Evolutionary conservation across 441 rosid species (phyloP).

Genomic region (Pelargonium citronellum): DNA sequence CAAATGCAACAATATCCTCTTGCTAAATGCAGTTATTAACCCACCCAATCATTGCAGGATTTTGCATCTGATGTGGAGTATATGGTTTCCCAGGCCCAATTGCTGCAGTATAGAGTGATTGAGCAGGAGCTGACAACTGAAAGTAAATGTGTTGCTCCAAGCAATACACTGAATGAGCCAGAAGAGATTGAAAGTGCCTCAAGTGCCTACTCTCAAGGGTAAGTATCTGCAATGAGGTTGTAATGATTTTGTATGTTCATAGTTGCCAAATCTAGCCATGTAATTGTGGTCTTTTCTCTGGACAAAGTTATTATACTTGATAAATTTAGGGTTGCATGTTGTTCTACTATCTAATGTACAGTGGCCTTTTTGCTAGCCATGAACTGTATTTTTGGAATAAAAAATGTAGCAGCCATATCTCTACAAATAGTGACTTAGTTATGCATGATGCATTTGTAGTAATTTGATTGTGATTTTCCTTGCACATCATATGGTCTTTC

Average conservation of each 20-base stretch:
- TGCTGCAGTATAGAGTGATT: slow-evolving; percentile 32
- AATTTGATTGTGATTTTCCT: no score
- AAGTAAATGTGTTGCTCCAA: slow-evolving; percentile 29
- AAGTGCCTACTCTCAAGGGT: slow-evolving; percentile 54
- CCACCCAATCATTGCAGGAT: slow-evolving; percentile 35
- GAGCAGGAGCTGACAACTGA: slow-evolving; percentile 24
- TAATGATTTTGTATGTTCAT: slow-evolving; percentile 1
- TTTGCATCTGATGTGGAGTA: slow-evolving; percentile 40
- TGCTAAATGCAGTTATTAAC: slow-evolving; percentile 32
- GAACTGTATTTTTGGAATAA: not conserved
- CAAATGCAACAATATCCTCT: slow-evolving; percentile 35
- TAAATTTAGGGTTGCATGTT: not conserved
- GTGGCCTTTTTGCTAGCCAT: not conserved
- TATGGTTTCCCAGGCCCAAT: slow-evolving; percentile 38
- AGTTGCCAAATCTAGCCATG: not conserved
- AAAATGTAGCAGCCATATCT: no score
- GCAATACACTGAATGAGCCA: slow-evolving; percentile 29
- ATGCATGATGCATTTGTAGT: no score
- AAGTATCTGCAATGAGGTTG: slow-evolving; percentile 17
- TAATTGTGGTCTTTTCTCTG: not conserved
- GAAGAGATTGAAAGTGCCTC: slow-evolving; percentile 33
- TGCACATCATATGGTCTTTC: no score
- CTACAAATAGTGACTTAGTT: no score
- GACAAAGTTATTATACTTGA: not conserved
- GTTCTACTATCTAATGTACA: not conserved